Evolutionary conservation across 768 basidiomycete genomes (phyloP), one percentile per base, ranked within the genome.

Genomic region (Leccinum uliginosum): DNA sequence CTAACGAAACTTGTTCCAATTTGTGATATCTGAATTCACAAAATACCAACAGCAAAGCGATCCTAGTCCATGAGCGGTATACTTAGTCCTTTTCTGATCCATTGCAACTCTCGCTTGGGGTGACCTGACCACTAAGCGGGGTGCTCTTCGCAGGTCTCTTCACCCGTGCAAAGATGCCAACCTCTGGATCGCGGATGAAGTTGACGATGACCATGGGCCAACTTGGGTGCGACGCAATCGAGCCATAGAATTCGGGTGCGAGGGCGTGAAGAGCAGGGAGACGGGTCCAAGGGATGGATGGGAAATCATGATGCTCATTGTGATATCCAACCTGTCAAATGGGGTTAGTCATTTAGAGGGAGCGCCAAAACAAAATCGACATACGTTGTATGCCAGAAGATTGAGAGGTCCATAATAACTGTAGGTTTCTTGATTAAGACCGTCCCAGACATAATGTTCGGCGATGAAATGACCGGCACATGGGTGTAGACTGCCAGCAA

Each of bases 261-360:
- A 97, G 79, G 2, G 80, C 79, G 29, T 86, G 85, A 21, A 99
- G 83, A 6, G 83, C 82, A 2, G 94, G 91, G 0, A 98, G 80
- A 23, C 90, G 85, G 17, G 95, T 98, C 97, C 97, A 99, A 1
- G 97, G 82, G 1, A 99, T 74, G 12, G 93, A 93, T 8, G 97
- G 95, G 74, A 99, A 98, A 74, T 99, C 97, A 74, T 99, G 97
- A 73, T 99, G 97, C 67, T 98, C 97, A 72, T 99, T 98, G 71
- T 99, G 97, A 69, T 98, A 98, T 38, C 97, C 97, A 62, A 98
- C 92, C 91, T 93, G 61, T 19, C 54, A 14, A 45, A 8, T 9
- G 23, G 21, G 40, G 24, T 65, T 17, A 54, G 50, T 7, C 29
- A 40, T 52, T 27, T 6, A 38, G 27, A 38, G 27, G 55, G 40